Base-by-base conservation (phyloP, 176 grass and related monocot species). In the Canna indica region DNA sequence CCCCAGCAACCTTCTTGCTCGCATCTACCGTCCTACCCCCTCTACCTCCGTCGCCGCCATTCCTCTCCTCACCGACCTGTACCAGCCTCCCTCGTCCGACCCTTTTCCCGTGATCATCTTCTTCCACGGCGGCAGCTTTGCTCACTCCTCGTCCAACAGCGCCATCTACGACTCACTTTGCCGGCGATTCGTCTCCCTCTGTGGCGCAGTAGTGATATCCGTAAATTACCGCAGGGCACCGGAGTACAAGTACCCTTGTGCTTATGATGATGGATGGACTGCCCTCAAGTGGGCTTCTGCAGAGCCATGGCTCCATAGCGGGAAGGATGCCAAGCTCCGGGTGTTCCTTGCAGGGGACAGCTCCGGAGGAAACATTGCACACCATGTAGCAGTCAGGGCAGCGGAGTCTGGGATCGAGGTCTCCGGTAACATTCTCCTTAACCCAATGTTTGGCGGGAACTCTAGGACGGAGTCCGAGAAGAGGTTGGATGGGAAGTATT, bases 41-140 rank as follows among this genome's bases (percentile, higher is more conserved):
- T 53, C 77, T 3, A 52, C 67, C 8, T 47, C 86, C 0, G 45
- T 77, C 2, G 84, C 74, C 20, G 47, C 80, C 29, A 32, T 30
- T 6, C 79, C 84, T 20, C 71, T 90, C 75, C 86, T 93, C 1
- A 70, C 88, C 14, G 83, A 83, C 75, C 84, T 93, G n/a, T 68
- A 52, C 3, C 77, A 77, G 42, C 59, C 66, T 7, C 82, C 90
- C 17, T 84, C 90, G 7, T 20, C 65, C 26, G 89, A 90, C 56
- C 86, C 84, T 20, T 90, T 93, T 72, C 86, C 90, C n/a, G 94
- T 99, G 31, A 93, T 99, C 69, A 83, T 99, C 46, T 93, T 99
- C 94, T 99, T 93, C 82, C 94, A 93, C 65, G 90, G 94, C n/a
- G 90, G 94, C 70, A 99, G 94, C 86, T 99, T 99, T 36, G 86